Evolutionary conservation across 176 grass and related monocot genomes (phyloP), one percentile per base, ranked within the genome.

Genomic region (Calamus simplicifolius): DNA sequence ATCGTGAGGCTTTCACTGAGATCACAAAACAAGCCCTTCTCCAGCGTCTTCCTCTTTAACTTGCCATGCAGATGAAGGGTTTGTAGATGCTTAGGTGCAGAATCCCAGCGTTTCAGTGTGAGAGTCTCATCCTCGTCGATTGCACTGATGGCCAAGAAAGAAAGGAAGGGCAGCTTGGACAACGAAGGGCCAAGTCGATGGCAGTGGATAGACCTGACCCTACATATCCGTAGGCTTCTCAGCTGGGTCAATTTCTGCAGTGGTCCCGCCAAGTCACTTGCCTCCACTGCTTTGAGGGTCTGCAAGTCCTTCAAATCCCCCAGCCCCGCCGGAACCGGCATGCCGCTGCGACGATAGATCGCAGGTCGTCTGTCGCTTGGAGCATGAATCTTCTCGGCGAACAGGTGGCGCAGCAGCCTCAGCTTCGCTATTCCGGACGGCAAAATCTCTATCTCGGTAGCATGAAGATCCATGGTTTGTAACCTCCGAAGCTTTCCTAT

Each of bases 231-330:
- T 29, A 89, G 19, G 18, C 50, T 38, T 54, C 73, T 89, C 10
- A 84, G 35, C 5, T 83, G 68, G 30, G 67, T 70, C 55, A 89
- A 70, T 58, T 77, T 27, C 28, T 18, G 58, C 16, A 83, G 51
- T 52, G 68, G 58, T 52, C 54, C 56, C 56, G 80, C 68, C 48
- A 80, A 61, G 3, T 53, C 4, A 59, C 70, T 82, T 55, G 79
- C 75, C 28, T 64, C 19, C 1, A 77, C 19, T 19, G 50, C 60
- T 28, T 49, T 12, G 57, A 83, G 18, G 52, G 59, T 68, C 61
- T 64, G 79, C 56, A 83, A 64, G 5, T 70, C 75, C 51, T 71
- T 83, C 15, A 83, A 25, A 38, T 86, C 21, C 65, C 6, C 6
- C 3, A 80, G 48, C 18, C 76, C 68, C 18, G 73, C 49, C 43